These are phyloP conservation scores for Candida mattraensis DNA, from an alignment of 805 yeast species.

Conservation along the genomic window DNA sequence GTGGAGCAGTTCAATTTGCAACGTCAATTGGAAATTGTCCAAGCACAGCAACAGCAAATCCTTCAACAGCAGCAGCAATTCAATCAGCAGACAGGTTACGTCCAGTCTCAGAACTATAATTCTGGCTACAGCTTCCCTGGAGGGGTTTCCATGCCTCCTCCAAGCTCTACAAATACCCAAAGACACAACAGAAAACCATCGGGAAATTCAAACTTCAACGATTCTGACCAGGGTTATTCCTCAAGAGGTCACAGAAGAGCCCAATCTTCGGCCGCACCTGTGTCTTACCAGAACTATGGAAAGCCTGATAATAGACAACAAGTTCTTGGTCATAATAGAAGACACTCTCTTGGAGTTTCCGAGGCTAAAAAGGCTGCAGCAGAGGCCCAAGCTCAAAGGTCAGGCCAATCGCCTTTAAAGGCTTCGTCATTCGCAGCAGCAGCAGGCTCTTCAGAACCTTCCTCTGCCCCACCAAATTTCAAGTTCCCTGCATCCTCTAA, in stretches of 20 bases:
- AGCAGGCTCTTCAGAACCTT: conserved; percentile 9
- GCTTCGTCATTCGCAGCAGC: conserved; percentile 17
- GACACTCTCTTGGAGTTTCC: conserved; percentile 87
- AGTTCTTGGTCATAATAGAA: conserved; percentile 74
- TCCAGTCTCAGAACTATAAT: conserved; percentile 16
- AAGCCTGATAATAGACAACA: conserved; percentile 28
- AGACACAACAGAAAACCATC: conserved; percentile 34
- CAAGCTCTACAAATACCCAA: conserved; percentile 30
- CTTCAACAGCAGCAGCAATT: conserved; percentile 65
- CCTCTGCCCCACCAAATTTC: conserved; percentile 39
- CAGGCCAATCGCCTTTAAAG: conserved; percentile 35
- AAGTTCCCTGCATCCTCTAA: conserved; percentile 52
- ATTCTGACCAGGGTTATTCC: conserved; percentile 13
- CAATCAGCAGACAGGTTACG: conserved; percentile 28
- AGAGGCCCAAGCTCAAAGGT: conserved; percentile 73
- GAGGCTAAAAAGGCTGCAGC: conserved; percentile 99
- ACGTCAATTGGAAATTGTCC: conserved; percentile 88
- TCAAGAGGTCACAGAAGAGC: conserved; percentile 46
- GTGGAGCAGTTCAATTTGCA: conserved; percentile 87
- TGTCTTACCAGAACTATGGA: conserved; percentile 19
- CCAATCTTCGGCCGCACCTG: conserved; percentile 37
- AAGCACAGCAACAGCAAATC: conserved; percentile 88
- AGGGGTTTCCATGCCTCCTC: conserved; percentile 27
- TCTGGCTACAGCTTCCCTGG: conserved; percentile 24
- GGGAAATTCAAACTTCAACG: conserved; percentile 22